Conservation (phyloP, 2,329 filamentous ascomycete genomes). For the Fusarium odoratissimum region DNA sequence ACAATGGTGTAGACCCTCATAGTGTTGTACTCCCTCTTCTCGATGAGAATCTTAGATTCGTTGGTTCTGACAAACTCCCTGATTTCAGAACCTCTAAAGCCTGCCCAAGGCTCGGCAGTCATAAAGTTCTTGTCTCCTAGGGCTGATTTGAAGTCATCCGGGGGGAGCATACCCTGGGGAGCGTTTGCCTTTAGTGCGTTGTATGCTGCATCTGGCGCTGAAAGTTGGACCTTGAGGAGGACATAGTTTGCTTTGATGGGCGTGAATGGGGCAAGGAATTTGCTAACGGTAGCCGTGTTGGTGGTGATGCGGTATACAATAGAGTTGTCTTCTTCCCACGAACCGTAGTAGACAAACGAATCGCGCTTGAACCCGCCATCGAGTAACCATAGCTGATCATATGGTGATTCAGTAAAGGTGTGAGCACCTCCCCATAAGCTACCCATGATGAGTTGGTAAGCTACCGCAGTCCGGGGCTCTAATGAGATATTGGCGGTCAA, state of each 20-base stretch:
- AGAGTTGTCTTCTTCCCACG: not conserved
- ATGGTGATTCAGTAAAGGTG: not conserved
- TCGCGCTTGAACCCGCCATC: not conserved
- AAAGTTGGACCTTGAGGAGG: not conserved
- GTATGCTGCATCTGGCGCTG: not conserved
- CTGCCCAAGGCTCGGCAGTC: fast-evolving
- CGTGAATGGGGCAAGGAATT: not conserved
- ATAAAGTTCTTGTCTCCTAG: not conserved
- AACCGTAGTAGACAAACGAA: not conserved
- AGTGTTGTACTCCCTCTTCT: not conserved
- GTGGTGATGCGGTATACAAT: not conserved
- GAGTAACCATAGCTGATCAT: not conserved
- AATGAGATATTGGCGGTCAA: too few species aligned
- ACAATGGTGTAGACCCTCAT: not conserved
- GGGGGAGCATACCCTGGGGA: not conserved
- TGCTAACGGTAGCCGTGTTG: fast-evolving
- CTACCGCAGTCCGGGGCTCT: too few species aligned
- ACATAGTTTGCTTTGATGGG: not conserved
- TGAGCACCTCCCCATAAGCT: not conserved
- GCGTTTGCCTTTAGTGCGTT: not conserved
- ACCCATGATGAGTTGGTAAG: not conserved
- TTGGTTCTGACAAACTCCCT: not conserved
- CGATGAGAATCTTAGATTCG: not conserved
- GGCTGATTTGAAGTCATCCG: not conserved
- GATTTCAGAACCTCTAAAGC: not conserved